phyloP scores from a whole-genome alignment of 1,139 yeast species.

The Scheffersomyces quercinus region DNA sequence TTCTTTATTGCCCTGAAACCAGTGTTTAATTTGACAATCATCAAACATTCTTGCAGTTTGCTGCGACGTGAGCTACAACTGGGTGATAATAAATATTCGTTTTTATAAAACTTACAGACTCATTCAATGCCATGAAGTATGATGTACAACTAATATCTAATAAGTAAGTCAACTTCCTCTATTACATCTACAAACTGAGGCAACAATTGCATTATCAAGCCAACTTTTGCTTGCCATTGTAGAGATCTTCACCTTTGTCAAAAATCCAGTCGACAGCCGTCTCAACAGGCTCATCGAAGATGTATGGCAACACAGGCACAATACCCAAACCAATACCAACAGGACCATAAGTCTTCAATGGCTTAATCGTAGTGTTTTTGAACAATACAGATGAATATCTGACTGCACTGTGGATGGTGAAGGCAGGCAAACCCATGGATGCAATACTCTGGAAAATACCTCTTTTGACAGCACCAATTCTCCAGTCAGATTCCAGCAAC shows the following conservation, averaged over 20 bases:
- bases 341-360: conserved; percentile 67
- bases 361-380: conserved; percentile 41
- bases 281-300: conserved; percentile 85
- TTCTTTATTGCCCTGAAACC: too few species aligned
- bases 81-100: too few species aligned
- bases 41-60: too few species aligned
- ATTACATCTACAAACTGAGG: too few species aligned
- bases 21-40: too few species aligned
- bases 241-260: conserved; percentile 53
- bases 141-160: too few species aligned
- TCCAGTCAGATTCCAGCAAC: conserved; percentile 60
- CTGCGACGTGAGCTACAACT: too few species aligned
- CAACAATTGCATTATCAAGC: background rate
- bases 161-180: too few species aligned
- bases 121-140: too few species aligned
- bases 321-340: conserved; percentile 74
- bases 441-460: conserved; percentile 81
- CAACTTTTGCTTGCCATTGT: conserved; percentile 12
- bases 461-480: conserved; percentile 62
- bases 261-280: conserved; percentile 63
- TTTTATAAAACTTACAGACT: too few species aligned
- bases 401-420: conserved; percentile 80
- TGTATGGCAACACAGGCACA: conserved; percentile 75
- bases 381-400: conserved; percentile 63
- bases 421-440: conserved; percentile 85